Percentiles rank a stretch among this genome's conserved stretches.
Evolutionary conservation across 805 yeast species (phyloP).

Genomic region (Wickerhamiella azymoides): DNA sequence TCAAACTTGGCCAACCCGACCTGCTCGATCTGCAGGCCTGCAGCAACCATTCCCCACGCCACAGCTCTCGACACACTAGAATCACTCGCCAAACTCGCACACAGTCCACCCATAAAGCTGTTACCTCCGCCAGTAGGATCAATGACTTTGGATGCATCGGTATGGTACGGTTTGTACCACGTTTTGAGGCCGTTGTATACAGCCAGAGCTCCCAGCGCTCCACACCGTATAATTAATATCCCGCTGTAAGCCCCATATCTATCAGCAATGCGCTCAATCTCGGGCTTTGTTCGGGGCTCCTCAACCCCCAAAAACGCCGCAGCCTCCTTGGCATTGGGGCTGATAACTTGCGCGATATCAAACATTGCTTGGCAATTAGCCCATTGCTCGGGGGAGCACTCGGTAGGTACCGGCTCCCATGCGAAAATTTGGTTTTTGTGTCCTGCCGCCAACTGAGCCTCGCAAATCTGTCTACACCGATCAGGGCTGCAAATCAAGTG

Average conservation of each 20-base stretch:
- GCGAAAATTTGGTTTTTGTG: slow-evolving; percentile 32
- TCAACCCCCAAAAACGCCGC: slow-evolving; percentile 41
- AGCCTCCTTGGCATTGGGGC: slow-evolving; percentile 82
- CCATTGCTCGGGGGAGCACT: too few relatives aligned
- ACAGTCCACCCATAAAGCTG: slow-evolving; percentile 70
- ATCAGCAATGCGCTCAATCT: slow-evolving; percentile 33
- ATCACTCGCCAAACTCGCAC: slow-evolving; percentile 37
- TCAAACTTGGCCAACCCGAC: slow-evolving; percentile 49
- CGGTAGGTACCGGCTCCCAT: slow-evolving; percentile 83
- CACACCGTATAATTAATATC: slow-evolving; percentile 58
- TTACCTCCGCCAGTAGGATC: slow-evolving; percentile 97
- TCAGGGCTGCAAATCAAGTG: slow-evolving; percentile 68
- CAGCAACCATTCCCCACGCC: slow-evolving; percentile 58
- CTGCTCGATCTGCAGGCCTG: slow-evolving; percentile 71
- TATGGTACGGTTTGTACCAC: slow-evolving; percentile 69
- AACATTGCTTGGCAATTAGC: slow-evolving; percentile 35
- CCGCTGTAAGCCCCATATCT: slow-evolving; percentile 30
- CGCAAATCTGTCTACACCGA: slow-evolving; percentile 36
- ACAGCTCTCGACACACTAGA: slow-evolving; percentile 34
- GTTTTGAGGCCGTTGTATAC: slow-evolving; percentile 22
- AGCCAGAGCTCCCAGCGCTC: slow-evolving; percentile 52
- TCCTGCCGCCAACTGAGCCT: slow-evolving; percentile 1
- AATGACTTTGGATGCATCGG: slow-evolving; percentile 34
- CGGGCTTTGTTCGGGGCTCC: slow-evolving; percentile 30
- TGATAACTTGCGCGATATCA: slow-evolving; percentile 40